phyloP scores from a whole-genome alignment of 192 early-diverging fungal species.

The Phycomyces blakesleeanus region DNA sequence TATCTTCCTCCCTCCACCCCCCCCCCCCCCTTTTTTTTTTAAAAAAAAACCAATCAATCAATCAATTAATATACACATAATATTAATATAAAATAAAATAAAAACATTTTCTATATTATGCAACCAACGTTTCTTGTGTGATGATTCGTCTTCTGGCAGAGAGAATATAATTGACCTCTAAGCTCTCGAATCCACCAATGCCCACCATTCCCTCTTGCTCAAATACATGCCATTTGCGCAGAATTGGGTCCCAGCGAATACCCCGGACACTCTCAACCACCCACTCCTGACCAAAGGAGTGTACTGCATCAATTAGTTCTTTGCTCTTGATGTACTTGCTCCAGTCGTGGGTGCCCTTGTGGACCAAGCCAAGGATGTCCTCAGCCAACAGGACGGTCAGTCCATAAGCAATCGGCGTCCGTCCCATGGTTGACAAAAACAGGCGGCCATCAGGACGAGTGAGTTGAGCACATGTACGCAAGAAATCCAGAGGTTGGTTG shows the following conservation, averaged over 20 bases:
- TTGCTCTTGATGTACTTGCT: slow-evolving; percentile 79
- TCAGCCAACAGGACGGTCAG: slow-evolving; percentile 84
- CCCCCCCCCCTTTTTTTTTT: too few species aligned
- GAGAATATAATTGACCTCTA: slow-evolving; percentile 48
- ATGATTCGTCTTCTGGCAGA: slow-evolving; percentile 23
- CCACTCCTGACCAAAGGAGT: slow-evolving; percentile 38
- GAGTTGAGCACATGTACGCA: slow-evolving; percentile 60
- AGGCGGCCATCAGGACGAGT: slow-evolving; percentile 56
- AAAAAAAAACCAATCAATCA: too few species aligned
- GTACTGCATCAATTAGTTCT: slow-evolving; percentile 59
- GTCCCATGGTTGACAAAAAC: slow-evolving; percentile 90
- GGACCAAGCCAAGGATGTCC: slow-evolving; percentile 72
- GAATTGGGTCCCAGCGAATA: slow-evolving; percentile 52
- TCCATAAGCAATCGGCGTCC: slow-evolving; percentile 69
- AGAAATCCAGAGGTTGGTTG: slow-evolving; percentile 63
- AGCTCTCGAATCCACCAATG: slow-evolving; percentile 23
- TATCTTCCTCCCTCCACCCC: too few species aligned
- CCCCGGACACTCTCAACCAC: slow-evolving; percentile 50
- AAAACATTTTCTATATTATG: too few species aligned
- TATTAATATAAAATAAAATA: too few species aligned
- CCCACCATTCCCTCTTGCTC: slow-evolving; percentile 21
- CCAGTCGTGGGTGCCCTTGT: slow-evolving; percentile 82
- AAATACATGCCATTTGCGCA: slow-evolving; percentile 40
- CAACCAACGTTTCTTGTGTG: too few species aligned
- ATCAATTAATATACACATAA: too few species aligned